Evolutionary conservation across 176 grass and related monocot species (phyloP).

Genomic region (Bolboschoenus planiculmis): DNA sequence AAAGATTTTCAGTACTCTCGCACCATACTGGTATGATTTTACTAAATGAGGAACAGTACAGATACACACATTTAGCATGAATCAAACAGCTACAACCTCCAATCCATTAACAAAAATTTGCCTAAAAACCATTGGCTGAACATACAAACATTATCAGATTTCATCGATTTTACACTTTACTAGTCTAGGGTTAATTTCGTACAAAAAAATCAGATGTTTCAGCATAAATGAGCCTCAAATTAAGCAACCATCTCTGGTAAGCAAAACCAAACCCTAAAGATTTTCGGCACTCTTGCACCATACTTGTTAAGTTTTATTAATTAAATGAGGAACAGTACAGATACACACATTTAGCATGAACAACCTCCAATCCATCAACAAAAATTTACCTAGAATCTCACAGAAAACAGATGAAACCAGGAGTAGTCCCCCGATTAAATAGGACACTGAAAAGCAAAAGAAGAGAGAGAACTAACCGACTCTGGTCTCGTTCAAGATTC

Average conservation of each 20-base stretch:
- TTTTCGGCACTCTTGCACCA: background rate
- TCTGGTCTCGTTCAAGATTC: conserved; percentile 19
- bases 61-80: background rate
- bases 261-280: background rate
- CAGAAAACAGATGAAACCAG: background rate
- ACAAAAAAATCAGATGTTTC: background rate
- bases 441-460: too few species aligned
- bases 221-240: background rate
- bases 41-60: background rate
- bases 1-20: background rate
- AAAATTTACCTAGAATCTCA: background rate
- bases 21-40: background rate
- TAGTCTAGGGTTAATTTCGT: background rate
- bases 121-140: background rate
- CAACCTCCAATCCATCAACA: background rate
- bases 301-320: background rate
- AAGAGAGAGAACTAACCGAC: conserved; percentile 21
- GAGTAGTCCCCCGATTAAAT: too few species aligned
- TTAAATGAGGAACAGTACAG: background rate
- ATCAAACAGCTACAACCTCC: too few species aligned
- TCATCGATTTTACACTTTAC: background rate
- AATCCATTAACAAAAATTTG: background rate
- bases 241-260: background rate
- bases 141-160: background rate
- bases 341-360: background rate